Evolutionary conservation across 257 asterid genomes (phyloP), one percentile per base, ranked within the genome.

Genomic region (Paraleonurus japonicus): DNA sequence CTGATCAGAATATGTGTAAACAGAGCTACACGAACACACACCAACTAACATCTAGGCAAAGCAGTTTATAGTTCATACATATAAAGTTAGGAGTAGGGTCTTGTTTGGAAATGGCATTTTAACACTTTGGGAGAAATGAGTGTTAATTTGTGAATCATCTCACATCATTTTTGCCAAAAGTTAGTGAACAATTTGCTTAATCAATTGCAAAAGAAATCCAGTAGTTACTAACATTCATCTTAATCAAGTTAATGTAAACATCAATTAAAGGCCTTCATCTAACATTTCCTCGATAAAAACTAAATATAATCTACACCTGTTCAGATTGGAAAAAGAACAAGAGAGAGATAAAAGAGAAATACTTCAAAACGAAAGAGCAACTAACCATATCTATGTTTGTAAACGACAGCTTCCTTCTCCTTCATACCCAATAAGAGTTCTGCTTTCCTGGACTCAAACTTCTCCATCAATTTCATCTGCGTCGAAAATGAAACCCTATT

Each of bases 341-440:
- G 13, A 17, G 7, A 7, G 48, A 41, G 5, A 41, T 1, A 39
- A 13, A 13, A 4, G 1, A 8, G 7, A 43, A 43, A 13, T 23
- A 13, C 32, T 23, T 32, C 41, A 57, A 13, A 55, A 28, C 19
- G 28, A 67, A 59, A 70, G 50, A 27, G 43, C 24, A 64, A 80
- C 93, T 53, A 75, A 94, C 97, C 99, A 75, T 78, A 75, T 80
- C 85, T 88, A 26, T 76, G 80, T 83, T 85, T 84, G 80, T 69
- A 88, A 41, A 82, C 47, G 50, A 65, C 55, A 45, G 89, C 86
- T 62, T 89, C 96, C 61, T 84, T 83, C 32, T 81, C 83, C 82
- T 85, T 88, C 81, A 83, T 72, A 48, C 92, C 92, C 71, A 85
- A 68, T 69, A 79, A 0, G 26, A 81, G 45, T 55, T 88, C 89